Evolutionary conservation across 2,329 filamentous ascomycete species (phyloP), one percentile per base, ranked within the genome.

Genomic region (Aspergillus sergii): DNA sequence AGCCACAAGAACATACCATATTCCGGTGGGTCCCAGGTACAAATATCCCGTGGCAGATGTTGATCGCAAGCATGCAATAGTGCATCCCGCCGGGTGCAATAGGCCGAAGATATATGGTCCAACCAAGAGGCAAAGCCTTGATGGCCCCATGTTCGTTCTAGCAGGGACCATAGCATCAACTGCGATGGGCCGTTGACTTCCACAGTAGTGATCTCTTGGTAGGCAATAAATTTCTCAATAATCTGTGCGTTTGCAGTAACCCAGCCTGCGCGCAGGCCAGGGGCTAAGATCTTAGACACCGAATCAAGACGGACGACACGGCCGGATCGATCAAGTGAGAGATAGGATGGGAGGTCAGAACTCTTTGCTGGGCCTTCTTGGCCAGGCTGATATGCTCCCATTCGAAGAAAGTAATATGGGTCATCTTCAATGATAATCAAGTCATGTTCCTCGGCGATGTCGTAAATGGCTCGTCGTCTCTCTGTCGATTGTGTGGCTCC

Each of bases 391-490:
- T 28, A 48, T 2, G 12, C 21, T 2, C 21, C 21, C 21, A 48
- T 26, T 0, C 23, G 23, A 48, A 48, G 21, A 5, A 48, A 48
- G 5, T 48, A 48, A 12, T 48, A 48, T 6, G 45, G 45, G 4
- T 48, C 45, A 14, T 48, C 45, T 16, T 48, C 45, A 7, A 48
- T 26, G 1, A 48, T 48, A 5, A 48, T 6, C 21, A 48, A 9
- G 1, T 48, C 45, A 26, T 48, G 45, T 16, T 48, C 45, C 4
- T 48, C 21, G 0, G 45, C 23, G 5, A 48, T 48, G 11, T 16
- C 10, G 11, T 48, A 46, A 59, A 70, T 28, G 61, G 23, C 36
- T 8, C 14, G 14, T 12, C 54, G 4, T 32, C 39, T 57, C 36
- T 43, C 54, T 28, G 30, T 21, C 21, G 26, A 45, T 36, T 57